These are phyloP conservation scores for thale cress (Arabidopsis thaliana) DNA, from an alignment of 345 rosid species.

Conservation along the genomic window TAIR10.1 NC_003071.7:19364501-19365000, in stretches of 20 bases:
- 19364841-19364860: constrained; percentile 35
- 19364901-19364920: constrained; percentile 32
- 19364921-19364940: constrained; percentile 28
- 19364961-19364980: constrained; percentile 30
- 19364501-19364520: constrained; percentile 1
- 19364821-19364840: constrained; percentile 37
- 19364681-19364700: neutral
- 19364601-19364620: neutral
- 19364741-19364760: constrained; percentile 17
- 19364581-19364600: neutral
- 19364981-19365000: constrained; percentile 1
- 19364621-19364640: constrained; percentile 20
- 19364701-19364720: constrained; percentile 8
- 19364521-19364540: constrained; percentile 10
- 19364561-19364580: neutral
- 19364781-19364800: constrained; percentile 38
- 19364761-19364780: constrained; percentile 7
- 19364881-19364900: constrained; percentile 7
- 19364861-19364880: constrained; percentile 13
- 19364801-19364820: constrained; percentile 28
- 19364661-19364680: neutral
- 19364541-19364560: constrained; percentile 11
- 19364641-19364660: neutral
- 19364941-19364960: constrained; percentile 1
- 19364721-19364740: neutral